These are phyloP conservation scores for Xylariales sp. DNA, from an alignment of 2,329 filamentous ascomycete species.

Conservation along the genomic window DNA sequence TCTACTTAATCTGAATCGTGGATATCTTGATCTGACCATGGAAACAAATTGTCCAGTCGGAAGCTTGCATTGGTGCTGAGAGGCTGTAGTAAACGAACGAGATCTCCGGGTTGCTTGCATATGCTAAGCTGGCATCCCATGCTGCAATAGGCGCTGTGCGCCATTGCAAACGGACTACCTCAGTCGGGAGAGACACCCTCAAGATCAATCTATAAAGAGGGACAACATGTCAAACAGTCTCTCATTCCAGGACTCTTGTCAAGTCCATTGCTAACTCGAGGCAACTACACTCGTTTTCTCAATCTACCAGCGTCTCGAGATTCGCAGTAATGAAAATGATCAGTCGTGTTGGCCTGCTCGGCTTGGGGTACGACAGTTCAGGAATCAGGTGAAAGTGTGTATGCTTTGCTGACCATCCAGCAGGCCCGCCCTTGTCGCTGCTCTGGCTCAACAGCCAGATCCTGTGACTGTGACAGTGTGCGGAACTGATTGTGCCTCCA, in stretches of 20 bases:
- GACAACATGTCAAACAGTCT: neutral
- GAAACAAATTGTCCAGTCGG: neutral
- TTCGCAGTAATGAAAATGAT: conserved; percentile 18
- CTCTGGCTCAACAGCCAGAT: conserved; percentile 17
- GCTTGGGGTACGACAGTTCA: conserved; percentile 22
- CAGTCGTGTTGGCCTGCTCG: conserved; percentile 20
- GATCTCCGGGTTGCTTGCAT: too few species aligned
- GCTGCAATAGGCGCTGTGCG: neutral
- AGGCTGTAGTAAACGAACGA: too few species aligned
- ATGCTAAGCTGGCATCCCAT: neutral
- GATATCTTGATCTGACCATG: neutral
- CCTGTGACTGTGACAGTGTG: conserved; percentile 23
- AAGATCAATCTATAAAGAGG: conserved; percentile 2
- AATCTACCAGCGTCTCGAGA: conserved; percentile 9
- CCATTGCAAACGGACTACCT: neutral
- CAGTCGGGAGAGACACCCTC: neutral
- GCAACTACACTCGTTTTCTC: conserved; percentile 22
- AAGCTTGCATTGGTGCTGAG: conserved; percentile 6
- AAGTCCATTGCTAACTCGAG: conserved; percentile 10
- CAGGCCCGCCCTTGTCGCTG: conserved; percentile 19
- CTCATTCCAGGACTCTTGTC: conserved; percentile 15
- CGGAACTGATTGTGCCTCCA: conserved; percentile 18
- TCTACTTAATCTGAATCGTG: conserved; percentile 7
- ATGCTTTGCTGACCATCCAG: conserved; percentile 14
- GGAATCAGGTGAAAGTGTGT: too few species aligned